These are phyloP conservation scores for Blastocystis sp. DNA, from an alignment of 352 stramenopile genomes.

Conservation along the genomic window DNA sequence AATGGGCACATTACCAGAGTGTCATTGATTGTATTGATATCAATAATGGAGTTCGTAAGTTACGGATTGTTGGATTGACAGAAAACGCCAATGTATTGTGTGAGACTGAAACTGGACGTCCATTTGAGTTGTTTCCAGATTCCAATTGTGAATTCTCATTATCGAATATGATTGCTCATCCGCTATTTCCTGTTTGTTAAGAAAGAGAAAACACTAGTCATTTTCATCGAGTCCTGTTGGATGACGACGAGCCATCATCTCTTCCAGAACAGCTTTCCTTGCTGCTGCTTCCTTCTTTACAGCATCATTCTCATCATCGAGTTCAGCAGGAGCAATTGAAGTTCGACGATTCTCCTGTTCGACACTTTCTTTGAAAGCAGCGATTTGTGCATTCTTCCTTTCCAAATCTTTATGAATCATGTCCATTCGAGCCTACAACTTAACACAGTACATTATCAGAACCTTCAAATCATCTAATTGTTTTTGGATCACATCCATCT, in stretches of 20 bases:
- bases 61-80: not conserved
- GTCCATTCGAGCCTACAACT: not conserved
- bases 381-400: conserved; percentile 17
- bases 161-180: conserved; percentile 49
- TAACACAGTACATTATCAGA: not conserved
- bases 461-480: conserved; percentile 39
- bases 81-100: not conserved
- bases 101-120: not conserved
- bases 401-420: conserved; percentile 48
- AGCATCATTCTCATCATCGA: not conserved
- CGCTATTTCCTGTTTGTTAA: conserved; percentile 41
- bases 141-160: conserved; percentile 37
- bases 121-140: conserved; percentile 36
- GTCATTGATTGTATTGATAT: not conserved
- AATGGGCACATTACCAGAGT: not conserved
- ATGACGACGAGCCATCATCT: not conserved
- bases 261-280: not conserved
- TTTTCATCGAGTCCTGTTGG: not conserved
- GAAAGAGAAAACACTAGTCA: conserved; percentile 23
- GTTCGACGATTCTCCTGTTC: conserved; percentile 2
- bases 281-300: not conserved
- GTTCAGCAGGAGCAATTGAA: not conserved
- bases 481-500: conserved; percentile 47
- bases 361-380: not conserved
- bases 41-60: not conserved